Base-by-base conservation (phyloP, 176 grass and related monocot species). In the Coix lacrymajobi region DNA sequence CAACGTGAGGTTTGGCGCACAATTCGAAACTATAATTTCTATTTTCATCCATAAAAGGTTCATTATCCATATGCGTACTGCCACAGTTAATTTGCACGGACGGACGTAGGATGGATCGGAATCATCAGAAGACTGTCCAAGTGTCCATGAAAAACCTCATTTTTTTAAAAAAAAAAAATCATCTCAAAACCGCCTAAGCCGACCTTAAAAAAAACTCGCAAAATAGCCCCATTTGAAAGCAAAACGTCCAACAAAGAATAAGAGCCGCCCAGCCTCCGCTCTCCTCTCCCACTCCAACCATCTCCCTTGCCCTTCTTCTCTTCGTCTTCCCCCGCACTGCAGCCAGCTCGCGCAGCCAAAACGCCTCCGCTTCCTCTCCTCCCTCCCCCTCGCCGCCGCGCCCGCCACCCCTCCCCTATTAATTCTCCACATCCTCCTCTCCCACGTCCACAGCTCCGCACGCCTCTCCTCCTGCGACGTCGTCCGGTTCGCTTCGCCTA, bases 261-360 rank as follows among this genome's bases (percentile, higher is more conserved):
- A 80, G n/a, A 85, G 40, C 76, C 38, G 33, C 62, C 70, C 82
- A 64, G 64, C 71, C 65, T 64, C 71, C 56, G 9, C 63, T 39
- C 66, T 75, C 13, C 63, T 39, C 66, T 75, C 72, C 78, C 78
- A 85, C 77, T 77, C 87, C 71, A 89, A 69, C 82, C 82, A 76
- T 79, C 77, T 81, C 79, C 43, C 52, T 80, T 69, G 10, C 57
- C 12, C 63, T 0, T 12, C 38, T 5, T 19, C 26, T 26, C 37
- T 15, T 6, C 44, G 28, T 25, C 82, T 34, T 22, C 74, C 13
- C 28, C 28, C 28, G n/a, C n/a, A n/a, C n/a, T n/a, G 9, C 45
- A 38, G 57, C 57, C 25, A 16, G 7, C 39, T 64, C 62, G 4
- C 67, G 31, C 84, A 61, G 69, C 58, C 58, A 60, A 20, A 19